phyloP scores from a whole-genome alignment of 176 grass and related monocot species.

The Neostapfia colusana region DNA sequence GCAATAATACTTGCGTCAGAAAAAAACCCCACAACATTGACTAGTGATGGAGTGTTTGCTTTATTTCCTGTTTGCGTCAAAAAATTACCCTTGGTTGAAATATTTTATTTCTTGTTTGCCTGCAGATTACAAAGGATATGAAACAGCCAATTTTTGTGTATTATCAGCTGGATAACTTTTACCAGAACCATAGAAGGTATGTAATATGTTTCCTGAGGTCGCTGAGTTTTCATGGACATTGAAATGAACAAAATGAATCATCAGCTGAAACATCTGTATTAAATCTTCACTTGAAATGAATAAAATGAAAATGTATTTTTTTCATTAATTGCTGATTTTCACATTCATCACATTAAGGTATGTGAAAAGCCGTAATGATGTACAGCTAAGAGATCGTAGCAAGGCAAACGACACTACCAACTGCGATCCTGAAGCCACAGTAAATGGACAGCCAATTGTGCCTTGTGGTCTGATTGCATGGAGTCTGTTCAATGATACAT shows the following conservation, averaged over 20 bases:
- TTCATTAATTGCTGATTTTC: background rate
- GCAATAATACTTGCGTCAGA: background rate
- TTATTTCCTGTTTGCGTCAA: background rate
- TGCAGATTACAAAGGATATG: slow-evolving; percentile 92
- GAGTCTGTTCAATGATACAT: slow-evolving; percentile 96
- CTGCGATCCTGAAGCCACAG: slow-evolving; percentile 71
- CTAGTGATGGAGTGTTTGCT: background rate
- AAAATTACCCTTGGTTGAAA: slow-evolving; percentile 15
- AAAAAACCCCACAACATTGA: background rate
- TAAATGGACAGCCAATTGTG: slow-evolving; percentile 51
- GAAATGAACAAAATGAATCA: background rate
- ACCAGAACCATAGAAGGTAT: slow-evolving; percentile 99
- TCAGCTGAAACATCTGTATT: background rate
- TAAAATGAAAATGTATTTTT: background rate
- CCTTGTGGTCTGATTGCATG: slow-evolving; percentile 97
- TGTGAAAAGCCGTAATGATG: slow-evolving; percentile 91
- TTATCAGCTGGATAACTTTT: slow-evolving; percentile 96
- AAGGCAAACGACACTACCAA: slow-evolving; percentile 40
- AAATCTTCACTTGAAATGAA: background rate
- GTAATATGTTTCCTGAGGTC: background rate
- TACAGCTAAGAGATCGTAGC: slow-evolving; percentile 52
- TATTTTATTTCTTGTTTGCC: slow-evolving; percentile 23
- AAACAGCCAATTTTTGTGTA: slow-evolving; percentile 82
- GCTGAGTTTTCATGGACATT: background rate
- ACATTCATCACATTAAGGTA: slow-evolving; percentile 57